phyloP scores from a whole-genome alignment of 805 yeast genomes.

The Hanseniaspora mollemarum region DNA sequence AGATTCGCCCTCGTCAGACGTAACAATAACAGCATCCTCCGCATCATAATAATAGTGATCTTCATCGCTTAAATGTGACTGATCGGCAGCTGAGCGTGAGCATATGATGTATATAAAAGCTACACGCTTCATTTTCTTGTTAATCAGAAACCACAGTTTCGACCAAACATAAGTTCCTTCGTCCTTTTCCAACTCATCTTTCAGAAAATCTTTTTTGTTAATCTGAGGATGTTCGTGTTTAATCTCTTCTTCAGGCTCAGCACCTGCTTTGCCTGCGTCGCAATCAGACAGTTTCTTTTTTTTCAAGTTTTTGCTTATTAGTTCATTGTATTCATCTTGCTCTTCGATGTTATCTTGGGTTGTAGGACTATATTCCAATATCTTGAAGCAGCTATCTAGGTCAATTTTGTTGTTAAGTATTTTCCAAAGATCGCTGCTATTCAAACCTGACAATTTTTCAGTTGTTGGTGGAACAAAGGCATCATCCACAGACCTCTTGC shows the following conservation, averaged over 20 bases:
- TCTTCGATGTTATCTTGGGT: slow-evolving; percentile 11
- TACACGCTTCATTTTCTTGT: slow-evolving; percentile 83
- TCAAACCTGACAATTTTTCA: slow-evolving; percentile 6
- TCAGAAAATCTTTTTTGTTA: slow-evolving; percentile 48
- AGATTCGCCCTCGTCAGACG: slow-evolving; percentile 19
- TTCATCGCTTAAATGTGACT: slow-evolving; percentile 20
- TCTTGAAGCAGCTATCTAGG: slow-evolving; percentile 8
- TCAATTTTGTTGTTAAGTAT: slow-evolving; percentile 10
- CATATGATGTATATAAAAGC: slow-evolving; percentile 66
- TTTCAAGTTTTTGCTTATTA: not conserved
- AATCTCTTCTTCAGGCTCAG: slow-evolving; percentile 21
- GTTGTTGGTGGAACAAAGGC: slow-evolving; percentile 14
- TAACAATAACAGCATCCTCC: slow-evolving; percentile 29
- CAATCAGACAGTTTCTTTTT: not conserved
- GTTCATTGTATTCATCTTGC: slow-evolving; percentile 1
- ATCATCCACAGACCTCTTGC: not conserved
- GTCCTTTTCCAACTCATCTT: slow-evolving; percentile 49
- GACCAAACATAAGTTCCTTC: slow-evolving; percentile 40
- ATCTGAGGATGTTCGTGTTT: slow-evolving; percentile 31
- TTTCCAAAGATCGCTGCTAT: slow-evolving; percentile 10
- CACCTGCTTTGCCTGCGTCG: not conserved
- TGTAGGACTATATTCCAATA: slow-evolving; percentile 7
- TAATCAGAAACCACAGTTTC: slow-evolving; percentile 83
- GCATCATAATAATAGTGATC: slow-evolving; percentile 17
- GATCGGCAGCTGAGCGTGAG: slow-evolving; percentile 34